Conservation (phyloP, 73 alveolate species). For the Tetrahymena malaccensis region DNA sequence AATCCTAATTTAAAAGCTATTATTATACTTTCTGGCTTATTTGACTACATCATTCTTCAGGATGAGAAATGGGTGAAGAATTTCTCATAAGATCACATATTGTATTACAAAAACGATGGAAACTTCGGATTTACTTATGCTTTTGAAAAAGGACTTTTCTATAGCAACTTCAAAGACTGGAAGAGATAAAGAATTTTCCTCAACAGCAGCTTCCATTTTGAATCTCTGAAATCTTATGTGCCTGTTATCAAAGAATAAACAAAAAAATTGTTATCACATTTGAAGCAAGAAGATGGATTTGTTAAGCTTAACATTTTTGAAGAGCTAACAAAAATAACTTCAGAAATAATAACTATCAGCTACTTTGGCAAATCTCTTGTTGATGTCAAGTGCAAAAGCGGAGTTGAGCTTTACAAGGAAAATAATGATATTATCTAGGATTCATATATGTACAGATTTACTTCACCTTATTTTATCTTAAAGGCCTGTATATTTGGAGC, state of each 20-base stretch:
- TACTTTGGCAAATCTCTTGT: neutral
- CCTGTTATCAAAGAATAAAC: neutral
- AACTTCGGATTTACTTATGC: neutral
- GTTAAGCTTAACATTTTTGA: neutral
- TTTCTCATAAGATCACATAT: neutral
- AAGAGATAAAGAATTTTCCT: neutral
- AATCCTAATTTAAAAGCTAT: neutral
- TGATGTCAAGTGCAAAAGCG: neutral
- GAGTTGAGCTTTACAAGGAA: neutral
- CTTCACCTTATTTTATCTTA: neutral
- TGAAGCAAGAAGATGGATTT: neutral
- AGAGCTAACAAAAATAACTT: neutral
- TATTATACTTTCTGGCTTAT: neutral
- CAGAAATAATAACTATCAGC: neutral
- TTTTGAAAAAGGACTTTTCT: neutral
- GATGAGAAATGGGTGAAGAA: neutral
- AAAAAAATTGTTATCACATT: neutral
- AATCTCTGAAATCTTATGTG: neutral
- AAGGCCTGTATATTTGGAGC: neutral
- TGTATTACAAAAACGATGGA: neutral
- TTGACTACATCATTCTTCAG: neutral
- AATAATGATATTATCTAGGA: neutral
- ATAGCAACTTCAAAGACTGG: neutral
- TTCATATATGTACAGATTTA: neutral
- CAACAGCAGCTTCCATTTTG: neutral